phyloP scores from a whole-genome alignment of 768 basidiomycete genomes.

The Tephrocybe rancida region DNA sequence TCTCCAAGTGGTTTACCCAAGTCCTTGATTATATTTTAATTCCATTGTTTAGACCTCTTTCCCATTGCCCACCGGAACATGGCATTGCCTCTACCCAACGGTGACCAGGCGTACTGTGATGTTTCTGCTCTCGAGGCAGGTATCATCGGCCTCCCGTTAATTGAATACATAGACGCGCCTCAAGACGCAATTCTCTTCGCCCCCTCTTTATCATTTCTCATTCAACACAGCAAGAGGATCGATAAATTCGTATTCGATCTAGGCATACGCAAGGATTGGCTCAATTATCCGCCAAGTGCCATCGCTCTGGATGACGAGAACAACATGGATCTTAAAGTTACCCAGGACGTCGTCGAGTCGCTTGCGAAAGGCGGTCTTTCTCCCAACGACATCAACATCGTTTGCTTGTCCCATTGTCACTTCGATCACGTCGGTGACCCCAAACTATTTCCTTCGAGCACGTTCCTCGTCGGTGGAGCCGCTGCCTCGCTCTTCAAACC shows the following conservation, averaged over 20 bases:
- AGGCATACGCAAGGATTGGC: conserved; percentile 49
- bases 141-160: conserved; percentile 38
- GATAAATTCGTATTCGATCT: conserved; percentile 54
- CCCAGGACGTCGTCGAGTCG: conserved; percentile 46
- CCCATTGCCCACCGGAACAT: not conserved
- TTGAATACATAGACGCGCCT: conserved; percentile 30
- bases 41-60: too few relatives aligned
- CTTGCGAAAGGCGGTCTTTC: conserved; percentile 46
- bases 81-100: conserved; percentile 36
- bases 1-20: too few relatives aligned
- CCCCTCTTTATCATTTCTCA: conserved; percentile 53
- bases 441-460: conserved; percentile 42
- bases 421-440: conserved; percentile 56
- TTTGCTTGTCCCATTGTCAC: conserved; percentile 54
- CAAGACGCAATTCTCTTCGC: conserved; percentile 26
- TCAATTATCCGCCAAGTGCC: conserved; percentile 40
- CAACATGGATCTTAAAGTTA: conserved; percentile 24
- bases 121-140: conserved; percentile 61
- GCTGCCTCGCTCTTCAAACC: conserved; percentile 31
- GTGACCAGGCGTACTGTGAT: conserved; percentile 48
- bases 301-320: conserved; percentile 22
- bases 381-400: conserved; percentile 42
- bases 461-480: conserved; percentile 48
- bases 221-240: conserved; percentile 43
- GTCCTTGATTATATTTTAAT: too few relatives aligned